Conservation (phyloP, 78 protist genomes). For the Goniomonas avonlea region DNA sequence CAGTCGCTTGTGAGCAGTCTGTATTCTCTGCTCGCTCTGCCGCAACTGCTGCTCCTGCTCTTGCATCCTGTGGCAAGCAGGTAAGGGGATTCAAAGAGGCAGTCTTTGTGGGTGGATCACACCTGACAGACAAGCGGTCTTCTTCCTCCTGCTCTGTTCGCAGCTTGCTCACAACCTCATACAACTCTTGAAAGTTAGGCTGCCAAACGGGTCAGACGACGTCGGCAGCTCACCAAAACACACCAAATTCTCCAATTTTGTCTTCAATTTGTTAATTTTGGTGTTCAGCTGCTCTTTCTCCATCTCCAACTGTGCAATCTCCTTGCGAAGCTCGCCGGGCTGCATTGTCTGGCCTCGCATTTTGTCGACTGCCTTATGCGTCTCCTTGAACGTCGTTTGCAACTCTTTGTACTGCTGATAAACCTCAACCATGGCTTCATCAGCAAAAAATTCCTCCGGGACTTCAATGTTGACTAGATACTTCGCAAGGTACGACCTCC, state of each 20-base stretch:
- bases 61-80: no score
- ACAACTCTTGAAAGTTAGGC: constrained; percentile 1
- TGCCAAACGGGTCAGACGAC: no score
- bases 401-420: constrained; percentile 2
- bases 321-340: constrained; percentile 11
- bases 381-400: constrained; percentile 8
- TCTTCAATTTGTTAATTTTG: constrained; percentile 1
- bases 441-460: constrained; percentile 22
- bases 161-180: constrained; percentile 4
- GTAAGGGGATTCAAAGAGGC: no score
- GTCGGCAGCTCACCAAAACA: no score
- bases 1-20: no score
- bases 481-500: background rate
- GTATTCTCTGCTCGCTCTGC: no score
- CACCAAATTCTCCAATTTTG: background rate
- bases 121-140: no score
- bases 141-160: constrained; percentile 28
- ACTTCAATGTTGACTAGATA: background rate
- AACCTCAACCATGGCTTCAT: background rate
- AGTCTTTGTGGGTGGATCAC: no score
- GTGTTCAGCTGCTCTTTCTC: constrained; percentile 13
- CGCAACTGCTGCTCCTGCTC: no score
- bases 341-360: background rate
- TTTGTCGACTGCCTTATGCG: background rate
- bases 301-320: constrained; percentile 10